Conservation (phyloP, 148 eudicot species). For the Camellia lanceoleosa region DNA sequence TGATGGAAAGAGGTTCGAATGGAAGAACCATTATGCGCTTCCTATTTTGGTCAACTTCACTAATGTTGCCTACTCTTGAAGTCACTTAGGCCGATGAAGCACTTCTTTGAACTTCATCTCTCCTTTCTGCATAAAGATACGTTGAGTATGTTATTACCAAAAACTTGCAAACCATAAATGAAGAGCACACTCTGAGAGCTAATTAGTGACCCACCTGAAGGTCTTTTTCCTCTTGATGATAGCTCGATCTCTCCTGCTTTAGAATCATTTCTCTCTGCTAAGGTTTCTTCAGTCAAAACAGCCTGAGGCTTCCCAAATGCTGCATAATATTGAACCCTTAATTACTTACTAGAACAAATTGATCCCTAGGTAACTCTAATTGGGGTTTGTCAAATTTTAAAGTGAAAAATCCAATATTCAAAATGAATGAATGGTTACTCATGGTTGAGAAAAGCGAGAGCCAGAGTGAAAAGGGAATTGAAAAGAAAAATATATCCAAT, state of each 20-base stretch:
- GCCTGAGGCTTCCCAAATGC: neutral
- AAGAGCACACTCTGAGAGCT: neutral
- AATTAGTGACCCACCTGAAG: neutral
- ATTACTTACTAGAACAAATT: neutral
- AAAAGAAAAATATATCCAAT: constrained; percentile 33
- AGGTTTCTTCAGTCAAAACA: neutral
- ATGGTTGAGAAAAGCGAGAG: constrained; percentile 43
- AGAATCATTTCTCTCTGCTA: neutral
- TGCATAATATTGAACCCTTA: neutral
- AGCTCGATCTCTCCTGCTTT: neutral
- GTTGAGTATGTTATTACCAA: constrained; percentile 19
- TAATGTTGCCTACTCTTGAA: constrained; percentile 9
- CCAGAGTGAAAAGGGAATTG: constrained; percentile 27
- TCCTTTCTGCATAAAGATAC: constrained; percentile 12
- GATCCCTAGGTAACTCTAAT: neutral
- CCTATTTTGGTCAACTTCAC: constrained; percentile 22
- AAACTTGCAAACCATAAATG: neutral
- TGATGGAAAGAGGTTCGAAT: constrained; percentile 53
- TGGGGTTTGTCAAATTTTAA: neutral
- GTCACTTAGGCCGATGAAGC: neutral
- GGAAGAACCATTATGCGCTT: constrained; percentile 62
- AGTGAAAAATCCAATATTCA: neutral
- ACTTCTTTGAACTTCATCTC: constrained; percentile 29
- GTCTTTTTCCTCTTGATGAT: neutral
- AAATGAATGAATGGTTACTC: constrained; percentile 16